Base-by-base conservation (phyloP, 2,329 filamentous ascomycete species). In the Fusarium marasasianum region DNA sequence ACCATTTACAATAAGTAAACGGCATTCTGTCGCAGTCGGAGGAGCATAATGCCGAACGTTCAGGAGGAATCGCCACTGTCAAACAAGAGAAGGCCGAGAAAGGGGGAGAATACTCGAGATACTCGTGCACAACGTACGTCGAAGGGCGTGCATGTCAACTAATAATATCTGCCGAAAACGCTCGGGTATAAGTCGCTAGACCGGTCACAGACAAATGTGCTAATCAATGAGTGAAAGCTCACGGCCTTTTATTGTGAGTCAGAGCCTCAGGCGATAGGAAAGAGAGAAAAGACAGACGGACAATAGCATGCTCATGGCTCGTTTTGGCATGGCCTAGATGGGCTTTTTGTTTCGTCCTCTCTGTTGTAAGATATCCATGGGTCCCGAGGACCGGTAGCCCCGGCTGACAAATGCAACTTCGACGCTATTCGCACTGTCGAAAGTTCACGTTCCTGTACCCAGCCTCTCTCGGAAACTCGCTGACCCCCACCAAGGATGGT, bases 371-470 rank as follows among this genome's bases (percentile, higher is more conserved):
- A 55, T 65, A 44, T 33, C 20, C 70, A 65, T 73, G 44, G 65
- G 33, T 64, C 55, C 50, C 37, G 29, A 53, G 43, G 41, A 72
- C 66, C 66, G 68, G 61, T 67, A 60, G 58, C 69, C 59, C 70
- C 67, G 65, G 76, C 76, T 78, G 75, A 78, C 76, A 78, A 78
- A 78, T 78, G 69, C 63, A 76, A 55, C 51, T 70, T 66, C 35
- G 54, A 35, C 50, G 58, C 60, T 63, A 62, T 64, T 66, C 76
- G 59, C 74, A 76, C 73, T 74, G 73, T 76, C 11, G 17, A 29
- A 6, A n/a, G 47, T 56, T 38, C 43, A 58, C 29, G 22, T 35
- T 31, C 38, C 43, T 50, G 47, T 66, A 54, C 60, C 68, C 68
- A 71, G 53, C 68, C 68, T 66, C 64, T 54, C 26, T 20, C 60